Evolutionary conservation across 2,329 filamentous ascomycete species (phyloP).

Genomic region (Penicillium sp.): DNA sequence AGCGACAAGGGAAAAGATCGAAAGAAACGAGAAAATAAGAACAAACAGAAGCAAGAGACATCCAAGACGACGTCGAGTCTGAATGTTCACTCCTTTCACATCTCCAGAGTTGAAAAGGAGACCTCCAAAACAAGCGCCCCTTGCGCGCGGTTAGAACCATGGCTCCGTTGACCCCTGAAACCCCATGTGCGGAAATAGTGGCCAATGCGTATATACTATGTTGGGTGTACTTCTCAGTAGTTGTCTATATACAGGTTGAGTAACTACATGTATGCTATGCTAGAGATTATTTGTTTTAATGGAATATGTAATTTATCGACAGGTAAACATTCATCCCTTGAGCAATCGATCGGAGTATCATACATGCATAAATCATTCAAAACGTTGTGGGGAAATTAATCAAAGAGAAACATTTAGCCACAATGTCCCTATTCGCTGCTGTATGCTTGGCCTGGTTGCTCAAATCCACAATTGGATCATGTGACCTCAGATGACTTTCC

Average conservation of each 20-base stretch:
- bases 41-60: slow-evolving; percentile 11
- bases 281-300: too few species aligned
- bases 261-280: too few species aligned
- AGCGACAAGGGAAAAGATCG: slow-evolving; percentile 23
- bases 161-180: slow-evolving; percentile 22
- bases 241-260: too few species aligned
- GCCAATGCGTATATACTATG: not conserved
- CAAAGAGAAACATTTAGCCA: not conserved
- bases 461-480: not conserved
- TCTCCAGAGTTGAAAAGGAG: slow-evolving; percentile 36
- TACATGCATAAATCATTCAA: too few species aligned
- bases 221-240: too few species aligned
- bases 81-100: slow-evolving; percentile 13
- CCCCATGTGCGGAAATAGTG: not conserved
- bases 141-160: slow-evolving; percentile 36
- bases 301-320: too few species aligned
- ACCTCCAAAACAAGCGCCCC: slow-evolving; percentile 37
- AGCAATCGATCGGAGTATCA: too few species aligned
- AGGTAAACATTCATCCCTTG: too few species aligned
- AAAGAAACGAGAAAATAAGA: slow-evolving; percentile 14
- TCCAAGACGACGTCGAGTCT: slow-evolving; percentile 9
- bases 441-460: not conserved
- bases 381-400: slow-evolving; percentile 1
- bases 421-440: not conserved
- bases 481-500: slow-evolving; percentile 10